Percentiles rank a stretch among this genome's conserved stretches.
Conservation (phyloP, 108 stramenopile genomes). For the Seminavis robusta region DNA sequence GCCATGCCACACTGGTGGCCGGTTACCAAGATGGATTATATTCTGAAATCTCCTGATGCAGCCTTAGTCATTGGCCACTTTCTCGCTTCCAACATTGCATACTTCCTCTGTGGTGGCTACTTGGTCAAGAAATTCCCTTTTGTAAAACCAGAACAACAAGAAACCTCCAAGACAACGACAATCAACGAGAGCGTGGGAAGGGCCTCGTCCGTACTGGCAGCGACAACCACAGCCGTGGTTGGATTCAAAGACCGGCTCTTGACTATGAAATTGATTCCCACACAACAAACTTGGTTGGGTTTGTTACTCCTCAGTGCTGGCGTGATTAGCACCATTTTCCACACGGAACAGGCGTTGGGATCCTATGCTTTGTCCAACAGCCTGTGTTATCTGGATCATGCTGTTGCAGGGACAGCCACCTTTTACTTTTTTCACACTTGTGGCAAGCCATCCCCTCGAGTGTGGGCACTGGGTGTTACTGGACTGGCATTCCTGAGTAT, state of each 20-base stretch:
- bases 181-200: neutral
- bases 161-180: neutral
- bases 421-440: constrained; percentile 35
- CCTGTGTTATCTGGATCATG: constrained; percentile 46
- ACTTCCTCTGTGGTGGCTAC: constrained; percentile 19
- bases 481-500: constrained; percentile 13
- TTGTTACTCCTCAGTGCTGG: constrained; percentile 28
- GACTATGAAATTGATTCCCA: neutral
- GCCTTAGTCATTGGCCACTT: constrained; percentile 18
- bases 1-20: constrained; percentile 35
- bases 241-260: too few species aligned
- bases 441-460: constrained; percentile 22
- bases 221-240: too few species aligned
- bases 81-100: constrained; percentile 28
- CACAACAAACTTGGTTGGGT: constrained; percentile 14
- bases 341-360: constrained; percentile 39
- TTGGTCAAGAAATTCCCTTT: constrained; percentile 5
- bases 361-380: constrained; percentile 22
- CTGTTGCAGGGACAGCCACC: constrained; percentile 26
- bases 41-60: constrained; percentile 3
- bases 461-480: constrained; percentile 18
- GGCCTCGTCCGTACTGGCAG: neutral
- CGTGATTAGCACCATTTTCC: constrained; percentile 35
- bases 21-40: constrained; percentile 22
- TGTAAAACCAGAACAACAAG: neutral